A percentile compares a stretch with the other conserved stretches of the same genome.
These are phyloP conservation scores for Aethionema arabicum DNA, from an alignment of 345 rosid species.

Conservation along the genomic window DNA sequence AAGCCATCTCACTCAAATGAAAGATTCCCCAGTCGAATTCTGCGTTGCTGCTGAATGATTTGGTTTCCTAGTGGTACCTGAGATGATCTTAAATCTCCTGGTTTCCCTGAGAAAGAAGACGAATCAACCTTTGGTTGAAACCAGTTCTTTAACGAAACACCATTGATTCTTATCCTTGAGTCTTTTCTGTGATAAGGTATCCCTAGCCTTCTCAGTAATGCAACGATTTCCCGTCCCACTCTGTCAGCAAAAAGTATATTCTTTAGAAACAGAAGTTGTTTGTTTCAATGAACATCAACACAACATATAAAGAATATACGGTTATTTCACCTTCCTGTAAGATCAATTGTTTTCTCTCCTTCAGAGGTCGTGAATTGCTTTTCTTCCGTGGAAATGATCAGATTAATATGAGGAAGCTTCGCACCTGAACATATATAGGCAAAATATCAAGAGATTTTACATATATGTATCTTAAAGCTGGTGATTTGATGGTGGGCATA, in stretches of 20 bases:
- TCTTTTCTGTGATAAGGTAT: conserved; percentile 75
- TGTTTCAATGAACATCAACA: not conserved
- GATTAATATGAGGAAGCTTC: conserved; percentile 63
- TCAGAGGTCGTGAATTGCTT: conserved; percentile 44
- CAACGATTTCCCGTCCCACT: conserved; percentile 54
- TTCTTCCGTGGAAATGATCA: conserved; percentile 63
- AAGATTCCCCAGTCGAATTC: conserved; percentile 64
- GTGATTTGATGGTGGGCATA: not conserved
- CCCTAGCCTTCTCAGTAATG: conserved; percentile 72
- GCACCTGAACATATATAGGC: conserved; percentile 53
- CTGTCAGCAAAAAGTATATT: conserved; percentile 45
- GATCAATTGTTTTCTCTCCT: conserved; percentile 61
- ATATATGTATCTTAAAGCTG: not conserved
- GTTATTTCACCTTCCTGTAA: conserved; percentile 64
- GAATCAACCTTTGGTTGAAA: conserved; percentile 73
- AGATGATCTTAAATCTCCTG: conserved; percentile 52
- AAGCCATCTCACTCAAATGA: conserved; percentile 51
- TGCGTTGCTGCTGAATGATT: conserved; percentile 71
- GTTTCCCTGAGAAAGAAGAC: conserved; percentile 66
- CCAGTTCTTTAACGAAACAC: conserved; percentile 76
- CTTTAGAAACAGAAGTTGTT: not conserved
- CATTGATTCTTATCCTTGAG: conserved; percentile 69
- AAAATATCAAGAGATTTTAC: conserved; percentile 15
- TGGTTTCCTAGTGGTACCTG: conserved; percentile 57
- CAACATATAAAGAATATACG: not conserved